Conservation (phyloP, 2,329 filamentous ascomycete species). For the Stagonosporopsis cucurbitacearum region DNA sequence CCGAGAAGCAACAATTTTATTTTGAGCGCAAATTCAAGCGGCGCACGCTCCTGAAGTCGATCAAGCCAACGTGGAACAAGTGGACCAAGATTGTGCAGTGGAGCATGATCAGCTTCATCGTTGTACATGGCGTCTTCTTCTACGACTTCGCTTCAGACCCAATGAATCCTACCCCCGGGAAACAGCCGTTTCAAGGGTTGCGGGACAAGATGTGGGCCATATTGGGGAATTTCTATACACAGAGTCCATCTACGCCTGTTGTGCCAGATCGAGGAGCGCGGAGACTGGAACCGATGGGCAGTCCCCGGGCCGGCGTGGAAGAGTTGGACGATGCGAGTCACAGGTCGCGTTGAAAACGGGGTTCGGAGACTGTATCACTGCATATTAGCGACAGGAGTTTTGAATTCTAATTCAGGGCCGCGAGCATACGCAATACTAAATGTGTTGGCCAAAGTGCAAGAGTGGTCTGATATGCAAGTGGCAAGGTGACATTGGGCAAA, state of each 20-base stretch:
- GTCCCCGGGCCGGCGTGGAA: constrained; percentile 6
- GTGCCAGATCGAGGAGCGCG: constrained; percentile 18
- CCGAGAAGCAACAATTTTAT: constrained; percentile 74
- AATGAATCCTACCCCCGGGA: constrained; percentile 40
- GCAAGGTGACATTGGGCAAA: neutral
- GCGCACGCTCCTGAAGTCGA: constrained; percentile 66
- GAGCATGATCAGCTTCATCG: constrained; percentile 55
- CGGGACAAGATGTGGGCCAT: constrained; percentile 36
- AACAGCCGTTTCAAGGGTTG: constrained; percentile 41
- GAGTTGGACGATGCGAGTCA: constrained; percentile 4
- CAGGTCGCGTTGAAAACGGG: neutral
- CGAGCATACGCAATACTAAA: constrained; percentile 10
- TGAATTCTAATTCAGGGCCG: neutral
- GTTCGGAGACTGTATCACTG: neutral
- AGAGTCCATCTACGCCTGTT: constrained; percentile 25
- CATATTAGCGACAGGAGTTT: constrained; percentile 16
- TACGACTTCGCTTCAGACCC: constrained; percentile 59
- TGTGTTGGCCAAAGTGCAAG: neutral
- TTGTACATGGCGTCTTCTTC: constrained; percentile 65
- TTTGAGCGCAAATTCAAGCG: constrained; percentile 82
- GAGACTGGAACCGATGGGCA: constrained; percentile 17
- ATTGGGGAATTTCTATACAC: constrained; percentile 39
- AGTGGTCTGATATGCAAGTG: neutral
- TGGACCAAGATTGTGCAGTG: constrained; percentile 69
- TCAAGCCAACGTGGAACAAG: constrained; percentile 70